phyloP scores from a whole-genome alignment of 805 yeast species.

The Ogataea naganishii region DNA sequence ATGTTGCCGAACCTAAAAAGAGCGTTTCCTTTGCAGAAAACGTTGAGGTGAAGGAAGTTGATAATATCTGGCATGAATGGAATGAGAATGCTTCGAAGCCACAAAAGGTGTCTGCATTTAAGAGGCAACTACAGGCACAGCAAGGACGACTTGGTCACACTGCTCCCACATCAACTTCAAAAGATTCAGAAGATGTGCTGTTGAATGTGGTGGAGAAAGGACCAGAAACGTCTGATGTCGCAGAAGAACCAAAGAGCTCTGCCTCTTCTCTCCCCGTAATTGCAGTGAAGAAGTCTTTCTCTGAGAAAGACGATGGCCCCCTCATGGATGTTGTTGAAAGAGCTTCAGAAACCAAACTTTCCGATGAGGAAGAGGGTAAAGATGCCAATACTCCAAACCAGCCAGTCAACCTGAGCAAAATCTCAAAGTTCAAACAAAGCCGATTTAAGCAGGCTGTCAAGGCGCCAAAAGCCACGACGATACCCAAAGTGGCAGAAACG shows the following conservation, averaged over 20 bases:
- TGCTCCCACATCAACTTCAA: too few relatives aligned
- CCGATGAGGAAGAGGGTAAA: too few relatives aligned
- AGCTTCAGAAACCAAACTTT: too few relatives aligned
- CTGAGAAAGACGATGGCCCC: too few relatives aligned
- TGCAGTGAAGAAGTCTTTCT: too few relatives aligned
- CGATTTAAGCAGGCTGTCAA: constrained; percentile 11
- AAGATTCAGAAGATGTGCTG: background rate
- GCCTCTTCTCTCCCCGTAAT: too few relatives aligned
- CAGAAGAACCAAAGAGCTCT: too few relatives aligned
- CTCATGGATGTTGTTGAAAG: too few relatives aligned
- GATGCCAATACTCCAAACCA: too few relatives aligned
- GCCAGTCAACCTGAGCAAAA: constrained; percentile 4
- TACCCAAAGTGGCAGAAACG: background rate
- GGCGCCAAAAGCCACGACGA: background rate
- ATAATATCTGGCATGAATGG: constrained; percentile 42
- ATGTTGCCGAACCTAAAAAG: constrained; percentile 23
- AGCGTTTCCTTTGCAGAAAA: constrained; percentile 45
- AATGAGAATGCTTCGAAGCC: background rate
- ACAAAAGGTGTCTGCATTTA: constrained; percentile 2
- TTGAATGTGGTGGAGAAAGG: background rate
- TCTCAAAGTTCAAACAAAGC: constrained; percentile 11
- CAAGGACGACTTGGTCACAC: too few relatives aligned
- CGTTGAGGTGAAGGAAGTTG: constrained; percentile 52
- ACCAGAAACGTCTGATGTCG: too few relatives aligned
- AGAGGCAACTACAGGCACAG: background rate